Evolutionary conservation across 2,329 filamentous ascomycete genomes (phyloP).

Genomic region (Metarhizium robertsii): DNA sequence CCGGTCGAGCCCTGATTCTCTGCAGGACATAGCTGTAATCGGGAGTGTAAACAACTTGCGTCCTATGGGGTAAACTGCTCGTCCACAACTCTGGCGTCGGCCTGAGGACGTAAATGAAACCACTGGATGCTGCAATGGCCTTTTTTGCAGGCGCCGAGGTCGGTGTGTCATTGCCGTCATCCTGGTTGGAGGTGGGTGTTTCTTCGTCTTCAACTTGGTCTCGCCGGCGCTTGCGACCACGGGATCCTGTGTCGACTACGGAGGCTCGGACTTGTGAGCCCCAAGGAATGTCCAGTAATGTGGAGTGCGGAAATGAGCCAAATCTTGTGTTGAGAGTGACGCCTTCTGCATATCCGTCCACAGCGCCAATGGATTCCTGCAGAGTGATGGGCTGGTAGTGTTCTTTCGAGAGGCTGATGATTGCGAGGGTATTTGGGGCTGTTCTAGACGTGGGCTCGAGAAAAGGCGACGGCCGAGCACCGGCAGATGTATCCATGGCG

Average conservation of each 20-base stretch:
- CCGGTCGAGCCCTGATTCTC: constrained; percentile 63
- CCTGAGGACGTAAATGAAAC: constrained; percentile 70
- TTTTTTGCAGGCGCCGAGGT: constrained; percentile 32
- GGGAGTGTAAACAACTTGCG: constrained; percentile 79
- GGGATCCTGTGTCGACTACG: constrained; percentile 82
- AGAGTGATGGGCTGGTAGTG: constrained; percentile 70
- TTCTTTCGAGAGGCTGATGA: constrained; percentile 84
- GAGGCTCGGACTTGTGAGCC: constrained; percentile 87
- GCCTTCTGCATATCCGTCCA: constrained; percentile 66
- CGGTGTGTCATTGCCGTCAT: constrained; percentile 21
- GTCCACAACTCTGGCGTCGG: constrained; percentile 82
- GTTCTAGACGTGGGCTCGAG: constrained; percentile 59
- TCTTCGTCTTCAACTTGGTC: constrained; percentile 34
- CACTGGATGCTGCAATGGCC: constrained; percentile 47
- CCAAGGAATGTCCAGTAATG: constrained; percentile 72
- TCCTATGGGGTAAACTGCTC: constrained; percentile 67
- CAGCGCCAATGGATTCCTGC: constrained; percentile 47
- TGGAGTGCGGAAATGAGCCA: constrained; percentile 79
- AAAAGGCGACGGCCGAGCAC: constrained; percentile 56
- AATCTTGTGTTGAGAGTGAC: constrained; percentile 86
- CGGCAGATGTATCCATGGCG: constrained; percentile 17
- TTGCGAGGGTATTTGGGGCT: constrained; percentile 58
- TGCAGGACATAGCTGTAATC: constrained; percentile 82
- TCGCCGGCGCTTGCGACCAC: constrained; percentile 60
- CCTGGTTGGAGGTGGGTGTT: constrained; percentile 23